These are phyloP conservation scores for Odontarrhena argentea DNA, from an alignment of 345 rosid species.

Conservation along the genomic window DNA sequence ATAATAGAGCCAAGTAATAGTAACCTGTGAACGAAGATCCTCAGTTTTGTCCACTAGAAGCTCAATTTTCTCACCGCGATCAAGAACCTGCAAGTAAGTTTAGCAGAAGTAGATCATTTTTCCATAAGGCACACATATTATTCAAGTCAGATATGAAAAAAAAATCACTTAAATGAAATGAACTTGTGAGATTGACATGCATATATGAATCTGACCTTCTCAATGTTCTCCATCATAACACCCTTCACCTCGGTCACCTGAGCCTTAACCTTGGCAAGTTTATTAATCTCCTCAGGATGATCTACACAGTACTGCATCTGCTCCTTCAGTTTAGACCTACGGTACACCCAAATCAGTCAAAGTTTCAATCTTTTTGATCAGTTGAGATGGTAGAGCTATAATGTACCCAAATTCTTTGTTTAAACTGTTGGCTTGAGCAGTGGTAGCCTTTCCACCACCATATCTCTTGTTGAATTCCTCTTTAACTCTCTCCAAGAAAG, in stretches of 20 bases:
- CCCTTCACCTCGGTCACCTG: conserved; percentile 91
- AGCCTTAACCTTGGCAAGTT: conserved; percentile 84
- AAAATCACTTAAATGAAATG: not conserved
- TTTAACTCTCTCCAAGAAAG: conserved; percentile 75
- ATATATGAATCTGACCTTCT: conserved; percentile 53
- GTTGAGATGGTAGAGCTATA: not conserved
- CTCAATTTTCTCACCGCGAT: conserved; percentile 83
- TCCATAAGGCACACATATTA: not conserved
- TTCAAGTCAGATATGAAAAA: conserved; percentile 7
- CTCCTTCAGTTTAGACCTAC: conserved; percentile 80
- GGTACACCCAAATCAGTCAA: conserved; percentile 3
- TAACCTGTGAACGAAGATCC: conserved; percentile 72
- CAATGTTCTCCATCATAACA: conserved; percentile 94
- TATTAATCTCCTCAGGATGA: conserved; percentile 82
- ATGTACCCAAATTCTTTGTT: conserved; percentile 78
- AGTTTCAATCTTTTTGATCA: not conserved
- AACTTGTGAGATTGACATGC: conserved; percentile 12
- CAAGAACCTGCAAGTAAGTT: conserved; percentile 57
- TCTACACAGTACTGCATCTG: conserved; percentile 89
- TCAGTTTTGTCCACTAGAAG: conserved; percentile 79
- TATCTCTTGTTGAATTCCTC: conserved; percentile 83
- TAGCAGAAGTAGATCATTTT: not conserved
- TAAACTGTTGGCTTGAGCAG: conserved; percentile 70
- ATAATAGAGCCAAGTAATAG: not conserved
- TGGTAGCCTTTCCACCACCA: conserved; percentile 87